Base-by-base conservation (phyloP, 768 basidiomycete genomes). In the Lactarius indigo region DNA sequence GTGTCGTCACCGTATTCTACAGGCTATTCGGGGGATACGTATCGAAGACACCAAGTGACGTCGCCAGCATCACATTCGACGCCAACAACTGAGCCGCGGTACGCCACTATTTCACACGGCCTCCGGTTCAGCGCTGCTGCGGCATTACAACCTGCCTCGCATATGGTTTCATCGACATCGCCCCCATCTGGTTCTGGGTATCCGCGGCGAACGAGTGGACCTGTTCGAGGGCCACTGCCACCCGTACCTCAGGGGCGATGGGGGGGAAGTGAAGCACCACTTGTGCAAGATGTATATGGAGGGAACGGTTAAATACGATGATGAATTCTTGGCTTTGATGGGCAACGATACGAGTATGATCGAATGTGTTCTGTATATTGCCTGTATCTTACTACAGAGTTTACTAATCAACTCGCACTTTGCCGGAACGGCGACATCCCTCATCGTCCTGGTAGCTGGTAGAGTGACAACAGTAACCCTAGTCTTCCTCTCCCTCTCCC, bases 231-330 rank as follows among this genome's bases (percentile, higher is more conserved):
- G 5, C 57, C 66, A n/a, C 33, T 64, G 20, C 62, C 66, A 30
- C 54, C 52, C 7, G 42, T 39, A 52, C 66, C 66, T 33, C 31
- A 59, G 12, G 5, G 26, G 10, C 50, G 37, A 23, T 69, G 69
- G 69, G 41, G 52, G 20, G 54, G 44, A 41, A 68, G 63, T 12
- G 56, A 69, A 7, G 8, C 63, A 33, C 69, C 61, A 54, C 23
- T 69, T 5, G 37, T 68, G 23, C 39, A 68, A 39, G 66, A 69
- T 47, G 10, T 64, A n/a, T 68, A 68, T 59, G 26, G 44, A 44
- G 64, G 35, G 2, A 20, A 54, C 31, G 56, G 35, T 50, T 68
- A 35, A 63, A 30, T 10, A 33, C 12, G 35, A 33, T 18, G 31
- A 35, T n/a, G 33, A 33, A 33, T 31, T 57, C 33, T 30, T 57